phyloP scores from a whole-genome alignment of 257 asterid species.

The Forsythia suspensa region DNA sequence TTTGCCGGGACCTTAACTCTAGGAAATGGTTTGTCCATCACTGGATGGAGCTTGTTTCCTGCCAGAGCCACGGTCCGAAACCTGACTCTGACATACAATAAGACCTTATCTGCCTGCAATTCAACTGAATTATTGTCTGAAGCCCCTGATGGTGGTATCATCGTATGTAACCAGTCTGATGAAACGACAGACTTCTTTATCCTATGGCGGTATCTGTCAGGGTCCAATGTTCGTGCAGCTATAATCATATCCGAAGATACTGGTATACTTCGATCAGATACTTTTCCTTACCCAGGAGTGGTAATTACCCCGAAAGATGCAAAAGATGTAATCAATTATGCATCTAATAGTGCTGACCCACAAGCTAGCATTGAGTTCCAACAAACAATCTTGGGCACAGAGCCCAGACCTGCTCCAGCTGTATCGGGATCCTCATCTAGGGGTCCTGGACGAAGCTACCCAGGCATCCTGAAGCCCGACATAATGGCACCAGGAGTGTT shows the following conservation, averaged over 20 bases:
- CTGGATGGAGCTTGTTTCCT: conserved; percentile 8
- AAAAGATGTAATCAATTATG: conserved; percentile 19
- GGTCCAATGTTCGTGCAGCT: conserved; percentile 20
- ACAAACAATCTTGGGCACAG: conserved; percentile 31
- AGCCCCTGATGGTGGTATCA: neutral
- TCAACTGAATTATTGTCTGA: conserved; percentile 12
- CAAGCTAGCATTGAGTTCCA: conserved; percentile 34
- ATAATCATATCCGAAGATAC: conserved; percentile 28
- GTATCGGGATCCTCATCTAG: conserved; percentile 30
- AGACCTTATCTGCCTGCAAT: conserved; percentile 26
- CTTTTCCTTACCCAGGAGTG: conserved; percentile 28
- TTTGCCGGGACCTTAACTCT: neutral
- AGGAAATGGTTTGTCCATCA: neutral
- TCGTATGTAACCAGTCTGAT: conserved; percentile 9
- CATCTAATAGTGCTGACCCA: conserved; percentile 4
- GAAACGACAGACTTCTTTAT: neutral
- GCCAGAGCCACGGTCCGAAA: neutral
- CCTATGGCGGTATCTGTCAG: neutral
- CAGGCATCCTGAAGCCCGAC: conserved; percentile 38
- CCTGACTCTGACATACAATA: neutral
- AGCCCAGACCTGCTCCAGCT: conserved; percentile 37
- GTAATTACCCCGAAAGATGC: conserved; percentile 28
- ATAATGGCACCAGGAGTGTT: conserved; percentile 40
- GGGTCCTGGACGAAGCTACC: conserved; percentile 32
- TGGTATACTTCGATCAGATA: neutral